Conservation (phyloP, 768 basidiomycete genomes). For the Paxillus ammoniavirescens region DNA sequence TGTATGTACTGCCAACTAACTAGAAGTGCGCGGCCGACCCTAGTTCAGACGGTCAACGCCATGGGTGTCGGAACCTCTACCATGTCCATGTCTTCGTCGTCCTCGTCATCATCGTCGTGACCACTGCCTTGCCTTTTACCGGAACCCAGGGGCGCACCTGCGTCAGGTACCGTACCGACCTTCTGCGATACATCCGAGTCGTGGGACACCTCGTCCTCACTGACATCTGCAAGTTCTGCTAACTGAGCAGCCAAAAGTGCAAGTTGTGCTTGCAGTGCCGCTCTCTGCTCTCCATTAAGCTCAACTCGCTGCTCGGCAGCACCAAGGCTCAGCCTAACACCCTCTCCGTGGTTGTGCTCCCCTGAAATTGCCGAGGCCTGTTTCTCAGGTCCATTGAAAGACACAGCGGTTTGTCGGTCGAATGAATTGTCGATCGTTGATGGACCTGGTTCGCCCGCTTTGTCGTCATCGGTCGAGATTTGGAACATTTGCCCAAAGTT, state of each 20-base stretch:
- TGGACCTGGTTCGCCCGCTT: constrained; percentile 10
- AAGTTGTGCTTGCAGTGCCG: constrained; percentile 70
- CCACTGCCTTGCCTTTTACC: constrained; percentile 8
- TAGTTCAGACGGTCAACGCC: constrained; percentile 14
- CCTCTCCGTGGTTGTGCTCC: neutral
- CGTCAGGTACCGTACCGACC: neutral
- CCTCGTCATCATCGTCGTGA: constrained; percentile 6
- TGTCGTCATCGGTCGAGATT: constrained; percentile 29
- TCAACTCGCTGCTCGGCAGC: constrained; percentile 16
- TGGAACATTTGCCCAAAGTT: constrained; percentile 61
- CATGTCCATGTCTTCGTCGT: constrained; percentile 26
- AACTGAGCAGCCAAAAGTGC: constrained; percentile 72
- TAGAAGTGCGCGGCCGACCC: neutral
- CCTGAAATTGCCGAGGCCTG: constrained; percentile 1
- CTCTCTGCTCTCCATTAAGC: constrained; percentile 48
- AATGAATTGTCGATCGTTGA: neutral
- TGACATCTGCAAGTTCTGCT: constrained; percentile 57
- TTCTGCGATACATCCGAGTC: constrained; percentile 19
- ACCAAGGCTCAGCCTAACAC: constrained; percentile 4
- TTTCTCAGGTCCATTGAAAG: constrained; percentile 3
- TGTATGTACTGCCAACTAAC: neutral
- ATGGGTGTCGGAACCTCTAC: constrained; percentile 25
- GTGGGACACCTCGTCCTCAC: constrained; percentile 29
- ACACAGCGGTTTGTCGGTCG: neutral
- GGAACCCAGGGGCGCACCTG: neutral